Base-by-base conservation (phyloP, 108 stramenopile species). In the Discostella stelligeroides region DNA sequence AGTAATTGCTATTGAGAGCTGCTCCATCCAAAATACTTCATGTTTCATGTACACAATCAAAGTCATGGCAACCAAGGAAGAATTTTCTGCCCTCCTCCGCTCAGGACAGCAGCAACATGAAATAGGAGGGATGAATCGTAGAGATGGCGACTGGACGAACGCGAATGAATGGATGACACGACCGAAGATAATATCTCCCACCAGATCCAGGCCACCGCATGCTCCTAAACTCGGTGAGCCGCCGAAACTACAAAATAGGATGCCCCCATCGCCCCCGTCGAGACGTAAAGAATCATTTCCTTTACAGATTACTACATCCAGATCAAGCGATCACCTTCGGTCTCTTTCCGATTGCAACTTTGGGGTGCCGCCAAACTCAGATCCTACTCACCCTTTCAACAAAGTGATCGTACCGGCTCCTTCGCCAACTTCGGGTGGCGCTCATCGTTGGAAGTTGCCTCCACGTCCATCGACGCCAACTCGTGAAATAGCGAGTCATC, bases 261-360 rank as follows among this genome's bases (percentile, higher is more conserved):
- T 38, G n/a, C 30, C 47, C 17, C 50, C 39, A 21, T 49, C 29
- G 29, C 57, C 25, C n/a, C 10, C 0, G 27, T 39, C 48, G 42
- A 42, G 42, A 24, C 69, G 11, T 4, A 15, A 7, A 34, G 21
- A 29, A 34, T 20, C 21, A 21, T 24, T 39, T 30, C 15, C 17
- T 18, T n/a, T n/a, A n/a, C n/a, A n/a, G n/a, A n/a, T n/a, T n/a
- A n/a, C n/a, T n/a, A 15, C 37, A 28, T 37, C 48, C 25, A 39
- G 48, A 5, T 37, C 18, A 37, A 46, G 10, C 12, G n/a, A 4
- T 17, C 73, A 66, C 30, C 42, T 29, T 18, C 73, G 73, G 13
- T 66, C 73, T 34, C 23, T 8, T 28, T 74, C 73, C 20, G 73
- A 74, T 29, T n/a, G n/a, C n/a, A n/a, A n/a, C n/a, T 74, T 66